Base-by-base conservation (phyloP, 1,139 yeast species). In the Lodderomyces elongisporus region DNA sequence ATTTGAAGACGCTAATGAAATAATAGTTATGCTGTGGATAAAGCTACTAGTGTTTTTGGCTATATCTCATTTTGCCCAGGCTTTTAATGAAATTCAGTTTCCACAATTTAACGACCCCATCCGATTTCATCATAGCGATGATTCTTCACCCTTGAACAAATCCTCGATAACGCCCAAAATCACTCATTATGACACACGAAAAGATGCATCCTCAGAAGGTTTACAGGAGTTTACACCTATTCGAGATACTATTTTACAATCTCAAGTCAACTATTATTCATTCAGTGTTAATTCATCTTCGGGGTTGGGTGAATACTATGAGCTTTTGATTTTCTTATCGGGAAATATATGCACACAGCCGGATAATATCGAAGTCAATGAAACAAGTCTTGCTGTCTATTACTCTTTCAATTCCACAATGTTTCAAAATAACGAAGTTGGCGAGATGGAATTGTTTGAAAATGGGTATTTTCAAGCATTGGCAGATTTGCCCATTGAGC, bases 261-360 rank as follows among this genome's bases (percentile, higher is more conserved):
- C 70, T 25, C 58, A 64, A 25, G 56, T 61, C 3, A 73, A 70
- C 39, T 58, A 55, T 36, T 74, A 62, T 42, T 60, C 70, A 10
- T 74, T 71, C 45, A 52, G 49, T 31, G 73, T 74, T 33, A 69
- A 72, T 41, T 61, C 71, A 1, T 52, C 70, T 7, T 47, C 59
- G 4, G 77, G 76, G 3, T 36, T 71, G 15, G 74, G 77, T 2
- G 66, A 63, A 34, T 61, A 58, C 39, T 76, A 71, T 48, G 75
- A 79, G 47, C 60, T 70, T 32, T 58, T 79, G 45, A 63, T 78
- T 33, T 78, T 77, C 42, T 43, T 79, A 4, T 73, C 82, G 14
- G 85, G 83, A 1, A 77, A 77, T 42, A 58, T 79, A 8, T 77
- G 84, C 44, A 47, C 56, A 6, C 60, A 71, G 37, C 84, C 85